Base-by-base conservation (phyloP, 208 protist species). In the Leishmania guyanensis region DNA sequence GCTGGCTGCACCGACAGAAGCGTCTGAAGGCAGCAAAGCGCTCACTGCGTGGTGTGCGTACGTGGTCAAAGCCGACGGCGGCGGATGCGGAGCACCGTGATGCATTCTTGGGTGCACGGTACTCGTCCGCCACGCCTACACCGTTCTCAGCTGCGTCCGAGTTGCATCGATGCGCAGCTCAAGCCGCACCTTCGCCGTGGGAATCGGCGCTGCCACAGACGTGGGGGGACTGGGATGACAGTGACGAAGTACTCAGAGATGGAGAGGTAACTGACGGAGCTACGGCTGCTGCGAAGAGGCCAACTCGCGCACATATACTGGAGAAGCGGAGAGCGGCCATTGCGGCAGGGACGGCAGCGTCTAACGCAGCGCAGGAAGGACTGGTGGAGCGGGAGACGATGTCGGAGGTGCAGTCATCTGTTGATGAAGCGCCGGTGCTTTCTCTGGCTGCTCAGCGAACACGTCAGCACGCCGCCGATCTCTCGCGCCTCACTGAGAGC, bases 181-280 rank as follows among this genome's bases (percentile, higher is more conserved):
- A 70, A 16, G 51, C 77, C 6, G 39, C 39, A 50, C 75, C 78
- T 12, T 93, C 88, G 5, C 60, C 84, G 56, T 93, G 87, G 90
- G 88, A 91, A 75, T n/a, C 43, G 22, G 80, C 86, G 48, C 22
- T 91, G 60, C n/a, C 72, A 29, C 50, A 26, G n/a, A 50, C 5
- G 46, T 58, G 36, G 20, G 36, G 56, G 4, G 78, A 75, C 62
- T 14, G 22, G n/a, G 46, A 17, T 9, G 51, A 36, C 0, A 65
- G 43, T 54, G 17, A 22, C 5, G 10, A 43, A 14, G 46, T n/a
- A 17, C 60, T 29, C 48, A 10, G 36, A 5, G 33, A 76, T 12
- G 29, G 22, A 20, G 69, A 12, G 69, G 69, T 14, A 26, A 33
- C 43, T 33, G 9, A 51, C 10, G 39, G 26, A 17, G 22, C 22